Conservation (phyloP, 345 rosid species). For the Arabis alpina region DNA sequence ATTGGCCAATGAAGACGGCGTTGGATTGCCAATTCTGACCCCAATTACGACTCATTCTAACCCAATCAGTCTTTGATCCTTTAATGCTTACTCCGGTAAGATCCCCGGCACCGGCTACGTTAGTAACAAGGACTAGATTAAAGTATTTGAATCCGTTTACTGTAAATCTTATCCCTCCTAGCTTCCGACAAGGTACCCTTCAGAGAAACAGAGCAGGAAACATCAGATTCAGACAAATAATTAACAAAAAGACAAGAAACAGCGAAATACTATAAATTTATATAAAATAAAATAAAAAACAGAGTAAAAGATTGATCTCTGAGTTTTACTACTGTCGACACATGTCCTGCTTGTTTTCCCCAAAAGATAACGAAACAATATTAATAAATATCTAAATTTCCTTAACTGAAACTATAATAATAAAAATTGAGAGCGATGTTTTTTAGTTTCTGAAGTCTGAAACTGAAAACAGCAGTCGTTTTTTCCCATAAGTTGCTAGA, state of each 20-base stretch:
- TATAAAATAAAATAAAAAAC: slow-evolving; percentile 7
- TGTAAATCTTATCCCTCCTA: slow-evolving; percentile 87
- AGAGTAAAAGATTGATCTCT: slow-evolving; percentile 11
- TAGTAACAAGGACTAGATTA: slow-evolving; percentile 79
- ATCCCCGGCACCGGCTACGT: slow-evolving; percentile 98
- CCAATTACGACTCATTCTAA: slow-evolving; percentile 96
- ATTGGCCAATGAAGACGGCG: slow-evolving; percentile 75
- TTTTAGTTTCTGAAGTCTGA: slow-evolving; percentile 26
- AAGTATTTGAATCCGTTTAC: slow-evolving; percentile 98
- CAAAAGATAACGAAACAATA: slow-evolving; percentile 30
- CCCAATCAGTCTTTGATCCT: slow-evolving; percentile 75
- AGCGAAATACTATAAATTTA: neutral
- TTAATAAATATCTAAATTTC: neutral
- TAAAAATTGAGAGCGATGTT: slow-evolving; percentile 27
- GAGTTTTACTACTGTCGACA: neutral
- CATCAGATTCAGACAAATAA: slow-evolving; percentile 6
- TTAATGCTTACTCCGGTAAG: slow-evolving; percentile 71
- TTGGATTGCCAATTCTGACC: slow-evolving; percentile 98
- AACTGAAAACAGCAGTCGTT: slow-evolving; percentile 2
- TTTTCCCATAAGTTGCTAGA: neutral
- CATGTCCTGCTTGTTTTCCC: slow-evolving; percentile 36
- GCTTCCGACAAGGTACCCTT: slow-evolving; percentile 89
- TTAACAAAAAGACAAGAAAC: slow-evolving; percentile 31
- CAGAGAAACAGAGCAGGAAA: neutral
- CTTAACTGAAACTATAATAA: neutral